Base-by-base conservation (phyloP, 73 alveolate genomes). In the Blepharisma stoltei region DNA sequence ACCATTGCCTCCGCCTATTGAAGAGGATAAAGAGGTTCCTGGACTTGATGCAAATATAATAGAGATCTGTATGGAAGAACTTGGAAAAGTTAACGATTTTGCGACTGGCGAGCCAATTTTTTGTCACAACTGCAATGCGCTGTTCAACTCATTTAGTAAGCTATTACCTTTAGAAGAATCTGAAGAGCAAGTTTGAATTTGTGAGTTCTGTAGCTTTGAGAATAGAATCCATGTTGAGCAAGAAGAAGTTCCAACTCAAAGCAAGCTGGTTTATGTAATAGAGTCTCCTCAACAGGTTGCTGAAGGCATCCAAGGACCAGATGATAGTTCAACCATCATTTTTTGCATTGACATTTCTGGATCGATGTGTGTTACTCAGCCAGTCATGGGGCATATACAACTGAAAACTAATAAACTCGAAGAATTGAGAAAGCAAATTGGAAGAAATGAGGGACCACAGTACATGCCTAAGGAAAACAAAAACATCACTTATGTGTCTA, bases 291-390 rank as follows among this genome's bases (percentile, higher is more conserved):
- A 83, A 7, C 81, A 90, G 49, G 78, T 76, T 54, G 65, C 47
- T 27, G 45, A 65, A 47, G 85, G 67, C 6, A 18, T 84, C 1
- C 44, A 38, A 44, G 49, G 76, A 1, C 55, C 2, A 9, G 49
- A 60, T 25, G 79, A 87, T 48, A 43, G 67, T 11, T 46, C 43
- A 14, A 67, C 90, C 5, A 78, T 92, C 14, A 75, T 92, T 48
- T 95, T 95, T 85, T 86, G 97, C 67, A 67, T 93, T 67, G 99
- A 95, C 79, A 89, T 82, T 48, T 71, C 93, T 49, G 99, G 99
- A 8, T 89, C 97, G 43, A 95, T 95, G 99, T 89, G 97, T 70
- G 85, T 84, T 46, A 85, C 92, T 49, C 55, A 23, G 27, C 65
- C 79, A 18, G 65, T 69, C 41, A 7, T 53, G 9, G 65, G 65